These are phyloP conservation scores for Botrytis deweyae DNA, from an alignment of 2,329 filamentous ascomycete species.

Conservation along the genomic window DNA sequence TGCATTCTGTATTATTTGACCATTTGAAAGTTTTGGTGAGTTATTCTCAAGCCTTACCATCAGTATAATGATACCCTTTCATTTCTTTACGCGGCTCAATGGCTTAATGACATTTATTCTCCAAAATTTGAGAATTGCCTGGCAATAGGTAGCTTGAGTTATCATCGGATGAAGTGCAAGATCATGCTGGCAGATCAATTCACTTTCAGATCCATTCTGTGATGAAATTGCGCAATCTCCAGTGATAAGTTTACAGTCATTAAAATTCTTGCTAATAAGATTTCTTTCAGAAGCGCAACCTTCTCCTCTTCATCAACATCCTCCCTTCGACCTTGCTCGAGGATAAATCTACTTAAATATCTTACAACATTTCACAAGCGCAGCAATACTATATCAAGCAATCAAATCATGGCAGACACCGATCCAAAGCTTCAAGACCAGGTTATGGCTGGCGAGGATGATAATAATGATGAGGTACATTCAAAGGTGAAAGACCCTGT, in stretches of 20 bases:
- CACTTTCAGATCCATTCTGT: neutral
- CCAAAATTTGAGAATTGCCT: neutral
- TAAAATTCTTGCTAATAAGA: slow-evolving; percentile 10
- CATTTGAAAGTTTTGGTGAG: neutral
- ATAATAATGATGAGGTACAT: slow-evolving; percentile 39
- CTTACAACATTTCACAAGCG: neutral
- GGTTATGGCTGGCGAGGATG: slow-evolving; percentile 35
- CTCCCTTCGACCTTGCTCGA: neutral
- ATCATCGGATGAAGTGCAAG: neutral
- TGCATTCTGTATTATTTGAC: neutral
- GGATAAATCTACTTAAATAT: neutral
- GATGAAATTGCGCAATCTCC: neutral
- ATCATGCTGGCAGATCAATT: slow-evolving; percentile 7
- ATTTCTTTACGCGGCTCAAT: neutral
- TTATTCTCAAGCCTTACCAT: neutral
- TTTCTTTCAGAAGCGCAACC: slow-evolving; percentile 10
- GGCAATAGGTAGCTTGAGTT: neutral
- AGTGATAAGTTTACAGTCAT: neutral
- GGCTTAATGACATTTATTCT: neutral
- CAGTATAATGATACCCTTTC: neutral
- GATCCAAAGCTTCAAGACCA: slow-evolving; percentile 35
- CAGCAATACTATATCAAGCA: neutral
- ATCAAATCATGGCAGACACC: slow-evolving; percentile 34
- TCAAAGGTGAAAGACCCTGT: neutral
- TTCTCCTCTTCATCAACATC: neutral